phyloP scores from a whole-genome alignment of 1,284 basidiomycete species.

The Trametes hirsuta region DNA sequence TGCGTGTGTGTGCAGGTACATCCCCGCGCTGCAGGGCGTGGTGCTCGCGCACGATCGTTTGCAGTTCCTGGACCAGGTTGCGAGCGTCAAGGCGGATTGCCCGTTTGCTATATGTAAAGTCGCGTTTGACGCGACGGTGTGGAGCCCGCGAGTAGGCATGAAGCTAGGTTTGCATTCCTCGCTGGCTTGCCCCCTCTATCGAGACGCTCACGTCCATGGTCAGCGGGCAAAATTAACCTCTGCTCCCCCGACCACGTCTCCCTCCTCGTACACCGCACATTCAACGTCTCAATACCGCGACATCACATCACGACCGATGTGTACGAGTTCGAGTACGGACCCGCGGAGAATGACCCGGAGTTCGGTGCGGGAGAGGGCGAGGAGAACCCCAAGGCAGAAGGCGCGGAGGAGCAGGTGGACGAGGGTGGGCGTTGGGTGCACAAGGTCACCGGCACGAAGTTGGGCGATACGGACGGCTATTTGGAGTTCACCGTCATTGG shows the following conservation, averaged over 20 bases:
- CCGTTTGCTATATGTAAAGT: constrained; percentile 84
- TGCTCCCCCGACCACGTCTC: constrained; percentile 95
- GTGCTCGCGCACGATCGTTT: constrained; percentile 86
- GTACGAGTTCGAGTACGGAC: constrained; percentile 88
- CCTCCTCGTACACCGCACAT: constrained; percentile 90
- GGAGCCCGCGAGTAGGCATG: constrained; percentile 89
- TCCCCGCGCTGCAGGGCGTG: constrained; percentile 86
- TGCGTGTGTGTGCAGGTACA: constrained; percentile 64
- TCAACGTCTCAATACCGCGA: constrained; percentile 96
- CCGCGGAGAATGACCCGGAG: constrained; percentile 77
- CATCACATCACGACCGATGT: constrained; percentile 84
- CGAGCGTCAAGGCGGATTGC: constrained; percentile 81
- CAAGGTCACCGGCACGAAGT: constrained; percentile 64
- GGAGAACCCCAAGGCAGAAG: constrained; percentile 27
- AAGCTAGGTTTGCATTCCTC: constrained; percentile 65
- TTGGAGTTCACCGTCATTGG: constrained; percentile 91
- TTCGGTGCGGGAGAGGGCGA: constrained; percentile 47
- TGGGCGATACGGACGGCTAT: constrained; percentile 75
- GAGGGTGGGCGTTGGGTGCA: constrained; percentile 83
- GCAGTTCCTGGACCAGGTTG: constrained; percentile 68
- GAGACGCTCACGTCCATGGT: background rate
- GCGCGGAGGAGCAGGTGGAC: constrained; percentile 39
- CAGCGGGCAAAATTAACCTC: constrained; percentile 87
- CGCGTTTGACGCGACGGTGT: constrained; percentile 84
- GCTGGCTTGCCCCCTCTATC: background rate